A percentile compares a stretch with the other conserved stretches of the same genome.
phyloP scores from a whole-genome alignment of 164 flowering plant species.

The Saururus chinensis region DNA sequence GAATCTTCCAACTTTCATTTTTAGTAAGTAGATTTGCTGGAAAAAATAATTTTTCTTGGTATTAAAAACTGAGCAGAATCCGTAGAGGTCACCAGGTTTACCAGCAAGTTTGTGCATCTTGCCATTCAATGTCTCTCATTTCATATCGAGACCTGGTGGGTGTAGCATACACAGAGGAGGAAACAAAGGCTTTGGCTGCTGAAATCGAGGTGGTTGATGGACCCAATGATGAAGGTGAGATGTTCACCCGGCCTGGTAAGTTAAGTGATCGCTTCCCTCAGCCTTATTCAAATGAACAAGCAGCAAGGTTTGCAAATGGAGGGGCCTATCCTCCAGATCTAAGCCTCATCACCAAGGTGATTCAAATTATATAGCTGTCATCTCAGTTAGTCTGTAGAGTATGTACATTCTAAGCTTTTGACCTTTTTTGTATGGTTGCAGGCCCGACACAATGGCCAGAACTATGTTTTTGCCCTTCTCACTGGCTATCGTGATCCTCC shows the following conservation, averaged over 20 bases:
- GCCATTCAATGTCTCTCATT: slow-evolving; percentile 76
- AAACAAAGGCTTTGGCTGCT: slow-evolving; percentile 73
- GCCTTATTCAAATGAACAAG: slow-evolving; percentile 74
- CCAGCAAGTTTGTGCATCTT: slow-evolving; percentile 80
- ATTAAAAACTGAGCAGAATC: background rate
- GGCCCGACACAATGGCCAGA: slow-evolving; percentile 17
- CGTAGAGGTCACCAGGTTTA: slow-evolving; percentile 86
- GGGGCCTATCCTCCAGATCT: slow-evolving; percentile 19
- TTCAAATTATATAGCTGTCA: background rate
- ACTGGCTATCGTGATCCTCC: slow-evolving; percentile 15
- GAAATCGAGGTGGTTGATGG: slow-evolving; percentile 89
- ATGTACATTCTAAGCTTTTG: background rate
- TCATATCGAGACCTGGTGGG: slow-evolving; percentile 85
- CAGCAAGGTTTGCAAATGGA: slow-evolving; percentile 44
- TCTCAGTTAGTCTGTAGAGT: background rate
- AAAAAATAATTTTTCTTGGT: background rate
- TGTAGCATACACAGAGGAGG: slow-evolving; percentile 83
- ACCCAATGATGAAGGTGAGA: slow-evolving; percentile 91
- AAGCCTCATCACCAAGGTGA: slow-evolving; percentile 14
- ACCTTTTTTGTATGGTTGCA: background rate
- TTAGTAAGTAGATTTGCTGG: background rate
- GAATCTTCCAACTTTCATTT: background rate
- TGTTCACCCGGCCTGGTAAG: slow-evolving; percentile 82
- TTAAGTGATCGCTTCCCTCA: slow-evolving; percentile 74
- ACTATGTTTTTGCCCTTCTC: slow-evolving; percentile 13